Percentiles rank a stretch among this genome's conserved stretches.
Evolutionary conservation across 1,284 basidiomycete genomes (phyloP).

Genomic region (Phaffia rhodozyma): DNA sequence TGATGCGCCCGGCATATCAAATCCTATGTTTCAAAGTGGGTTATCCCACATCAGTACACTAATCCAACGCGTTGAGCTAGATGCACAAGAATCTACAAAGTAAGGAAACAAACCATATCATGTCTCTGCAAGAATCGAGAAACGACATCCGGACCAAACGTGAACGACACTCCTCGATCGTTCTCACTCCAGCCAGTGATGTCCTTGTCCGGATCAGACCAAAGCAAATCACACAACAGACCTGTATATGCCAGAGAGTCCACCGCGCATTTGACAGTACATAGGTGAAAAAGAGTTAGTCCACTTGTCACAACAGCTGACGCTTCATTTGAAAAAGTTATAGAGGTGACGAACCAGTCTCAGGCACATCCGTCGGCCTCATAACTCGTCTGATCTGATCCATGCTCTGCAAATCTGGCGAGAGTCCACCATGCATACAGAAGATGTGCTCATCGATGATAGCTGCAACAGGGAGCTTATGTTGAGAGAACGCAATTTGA

Average conservation of each 20-base stretch:
- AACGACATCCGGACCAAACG: slow-evolving; percentile 42
- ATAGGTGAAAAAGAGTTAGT: slow-evolving; percentile 22
- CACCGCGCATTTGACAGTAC: too few relatives aligned
- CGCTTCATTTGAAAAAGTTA: neutral
- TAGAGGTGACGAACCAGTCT: slow-evolving; percentile 29
- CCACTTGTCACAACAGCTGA: slow-evolving; percentile 22
- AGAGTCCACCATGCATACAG: slow-evolving; percentile 48
- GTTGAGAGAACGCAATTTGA: slow-evolving; percentile 41
- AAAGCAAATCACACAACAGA: slow-evolving; percentile 39
- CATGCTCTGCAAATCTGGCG: slow-evolving; percentile 40
- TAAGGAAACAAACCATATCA: slow-evolving; percentile 39
- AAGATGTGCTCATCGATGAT: slow-evolving; percentile 98
- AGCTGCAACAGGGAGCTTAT: slow-evolving; percentile 86
- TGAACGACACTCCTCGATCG: slow-evolving; percentile 41
- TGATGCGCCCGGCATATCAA: slow-evolving; percentile 41
- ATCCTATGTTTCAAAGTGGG: slow-evolving; percentile 40
- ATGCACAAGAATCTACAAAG: neutral
- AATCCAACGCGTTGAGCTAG: neutral
- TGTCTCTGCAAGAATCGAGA: slow-evolving; percentile 40
- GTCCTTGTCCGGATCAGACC: slow-evolving; percentile 39
- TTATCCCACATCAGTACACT: slow-evolving; percentile 61
- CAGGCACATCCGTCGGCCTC: slow-evolving; percentile 42
- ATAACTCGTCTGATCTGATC: slow-evolving; percentile 41
- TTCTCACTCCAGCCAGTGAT: slow-evolving; percentile 42
- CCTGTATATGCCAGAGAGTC: slow-evolving; percentile 9